Evolutionary conservation across 331 rosid genomes (phyloP), one percentile per base, ranked within the genome.

Genomic region (Stylosanthes scabra): DNA sequence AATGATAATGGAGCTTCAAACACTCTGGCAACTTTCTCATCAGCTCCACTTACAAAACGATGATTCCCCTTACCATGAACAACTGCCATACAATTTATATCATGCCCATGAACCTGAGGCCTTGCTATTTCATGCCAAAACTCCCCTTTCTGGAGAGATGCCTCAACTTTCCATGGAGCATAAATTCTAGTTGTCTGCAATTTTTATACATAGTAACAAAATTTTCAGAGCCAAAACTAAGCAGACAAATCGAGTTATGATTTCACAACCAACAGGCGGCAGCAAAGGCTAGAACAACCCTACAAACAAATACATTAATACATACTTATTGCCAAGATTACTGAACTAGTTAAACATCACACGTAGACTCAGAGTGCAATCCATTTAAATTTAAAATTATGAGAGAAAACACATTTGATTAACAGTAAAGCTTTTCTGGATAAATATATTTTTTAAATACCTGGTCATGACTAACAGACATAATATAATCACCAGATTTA

Each of bases 71-170:
- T 88, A 61, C 97, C 83, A 68, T 80, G 85, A 79, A 95, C 72
- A 49, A 88, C 63, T 46, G 97, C 76, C 78, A 88, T 82, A 47
- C 99, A 95, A 74, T 90, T 95, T 41, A 95, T 90, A 83, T 95
- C 97, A 78, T 95, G 99, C 31, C 99, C 99, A 71, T 95, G 97
- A 73, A 95, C 86, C 81, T 95, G 99, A 74, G 99, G 97, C 25
- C 99, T 96, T 27, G 93, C 85, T 68, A 95, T 87, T 85, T 95
- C 99, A 71, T 90, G 88, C 99, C 99, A 94, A 80, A 71, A 56
- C 59, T 78, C 79, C 66, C 75, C 88, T 7, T 81, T 83, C 52
- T 79, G 59, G 12, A 49, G 65, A 78, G 91, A 80, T 52, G 70
- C 80, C 65, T 84, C 86, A 57, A 66, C 82, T 84, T 88, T 60